phyloP scores from a whole-genome alignment of 371 early-diverging fungal species.

The Rhizopus stolonifer region DNA sequence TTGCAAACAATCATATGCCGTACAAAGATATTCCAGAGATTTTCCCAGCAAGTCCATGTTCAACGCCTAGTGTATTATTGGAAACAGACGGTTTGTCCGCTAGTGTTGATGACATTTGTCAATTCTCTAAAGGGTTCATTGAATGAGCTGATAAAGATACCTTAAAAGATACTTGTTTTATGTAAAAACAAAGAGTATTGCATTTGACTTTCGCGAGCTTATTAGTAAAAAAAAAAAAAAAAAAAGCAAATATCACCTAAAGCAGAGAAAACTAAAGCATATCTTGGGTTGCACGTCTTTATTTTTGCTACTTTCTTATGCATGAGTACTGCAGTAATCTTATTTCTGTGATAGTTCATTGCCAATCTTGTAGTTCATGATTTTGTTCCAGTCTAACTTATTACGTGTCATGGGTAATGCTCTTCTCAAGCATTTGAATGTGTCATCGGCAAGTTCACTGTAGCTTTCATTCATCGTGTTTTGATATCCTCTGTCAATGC shows the following conservation, averaged over 20 bases:
- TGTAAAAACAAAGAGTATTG: too few relatives aligned
- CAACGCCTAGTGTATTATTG: neutral
- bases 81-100: neutral
- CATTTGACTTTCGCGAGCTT: too few relatives aligned
- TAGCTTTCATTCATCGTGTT: constrained; percentile 80
- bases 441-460: constrained; percentile 74
- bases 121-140: neutral
- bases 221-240: too few relatives aligned
- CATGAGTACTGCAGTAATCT: neutral
- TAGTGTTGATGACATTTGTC: neutral
- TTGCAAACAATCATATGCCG: neutral
- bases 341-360: constrained; percentile 50
- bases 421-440: constrained; percentile 90
- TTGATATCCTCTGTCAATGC: constrained; percentile 84
- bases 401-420: constrained; percentile 89
- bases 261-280: too few relatives aligned
- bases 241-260: too few relatives aligned
- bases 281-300: too few relatives aligned
- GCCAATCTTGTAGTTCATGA: constrained; percentile 62
- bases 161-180: too few relatives aligned
- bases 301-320: too few relatives aligned
- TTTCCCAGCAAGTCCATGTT: neutral
- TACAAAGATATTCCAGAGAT: neutral
- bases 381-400: constrained; percentile 93
- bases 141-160: too few relatives aligned